phyloP scores from a whole-genome alignment of 768 basidiomycete species.

The Phlebiopsis gigantea region DNA sequence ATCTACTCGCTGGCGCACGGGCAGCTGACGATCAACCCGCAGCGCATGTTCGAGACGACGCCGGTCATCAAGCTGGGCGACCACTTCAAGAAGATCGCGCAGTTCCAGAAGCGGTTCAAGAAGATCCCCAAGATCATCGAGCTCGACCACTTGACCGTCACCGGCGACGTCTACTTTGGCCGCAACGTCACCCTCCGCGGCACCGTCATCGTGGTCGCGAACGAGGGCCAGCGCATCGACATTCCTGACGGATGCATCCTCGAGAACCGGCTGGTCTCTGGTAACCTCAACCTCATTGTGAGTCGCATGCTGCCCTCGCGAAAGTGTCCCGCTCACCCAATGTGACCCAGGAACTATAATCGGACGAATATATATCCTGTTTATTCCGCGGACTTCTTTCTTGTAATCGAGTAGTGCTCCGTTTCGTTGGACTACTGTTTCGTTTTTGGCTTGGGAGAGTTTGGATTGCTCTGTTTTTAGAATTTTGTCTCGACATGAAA shows the following conservation, averaged over 20 bases:
- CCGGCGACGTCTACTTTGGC: slow-evolving; percentile 64
- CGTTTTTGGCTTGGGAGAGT: not conserved
- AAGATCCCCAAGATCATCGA: slow-evolving; percentile 70
- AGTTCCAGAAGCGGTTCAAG: slow-evolving; percentile 74
- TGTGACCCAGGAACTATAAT: slow-evolving; percentile 26
- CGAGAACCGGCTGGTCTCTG: slow-evolving; percentile 60
- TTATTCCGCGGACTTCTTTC: slow-evolving; percentile 1
- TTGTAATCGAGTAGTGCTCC: not conserved
- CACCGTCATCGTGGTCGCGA: slow-evolving; percentile 59
- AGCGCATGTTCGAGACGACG: slow-evolving; percentile 53
- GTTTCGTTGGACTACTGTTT: not conserved
- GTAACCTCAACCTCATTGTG: slow-evolving; percentile 71
- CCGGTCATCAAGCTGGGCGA: slow-evolving; percentile 77
- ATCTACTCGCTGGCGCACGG: slow-evolving; percentile 70
- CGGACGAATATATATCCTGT: slow-evolving; percentile 4
- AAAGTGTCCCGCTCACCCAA: not conserved
- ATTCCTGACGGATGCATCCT: slow-evolving; percentile 55
- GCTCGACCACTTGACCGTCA: slow-evolving; percentile 70
- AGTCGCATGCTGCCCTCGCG: slow-evolving; percentile 19
- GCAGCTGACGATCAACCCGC: slow-evolving; percentile 55
- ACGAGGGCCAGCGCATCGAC: slow-evolving; percentile 53
- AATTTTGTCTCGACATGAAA: no score
- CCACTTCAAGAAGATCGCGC: slow-evolving; percentile 68
- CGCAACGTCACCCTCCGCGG: slow-evolving; percentile 59
- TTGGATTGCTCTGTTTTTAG: not conserved